Conservation (phyloP, 768 basidiomycete genomes). For the Trichaptum fuscoviolaceum region DNA sequence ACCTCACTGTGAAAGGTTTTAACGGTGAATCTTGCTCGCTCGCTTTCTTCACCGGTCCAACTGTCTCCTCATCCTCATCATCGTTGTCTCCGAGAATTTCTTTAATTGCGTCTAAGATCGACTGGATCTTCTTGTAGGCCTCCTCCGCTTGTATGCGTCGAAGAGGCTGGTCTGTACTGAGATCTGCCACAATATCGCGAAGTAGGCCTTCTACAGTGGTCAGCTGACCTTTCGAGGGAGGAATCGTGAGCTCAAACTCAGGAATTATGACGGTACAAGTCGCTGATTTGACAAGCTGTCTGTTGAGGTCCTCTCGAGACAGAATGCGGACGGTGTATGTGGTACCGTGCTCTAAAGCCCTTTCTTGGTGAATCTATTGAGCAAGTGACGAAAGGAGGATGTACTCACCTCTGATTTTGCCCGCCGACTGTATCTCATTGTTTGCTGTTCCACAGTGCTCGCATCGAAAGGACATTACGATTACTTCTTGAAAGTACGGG, state of each 20-base stretch:
- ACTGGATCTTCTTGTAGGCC: slow-evolving; percentile 68
- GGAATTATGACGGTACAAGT: slow-evolving; percentile 79
- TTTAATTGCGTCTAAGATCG: slow-evolving; percentile 60
- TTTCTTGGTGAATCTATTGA: not conserved
- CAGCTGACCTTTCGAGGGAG: slow-evolving; percentile 78
- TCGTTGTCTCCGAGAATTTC: slow-evolving; percentile 55
- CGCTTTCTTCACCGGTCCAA: slow-evolving; percentile 23
- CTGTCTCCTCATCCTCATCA: slow-evolving; percentile 19
- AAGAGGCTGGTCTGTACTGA: slow-evolving; percentile 76
- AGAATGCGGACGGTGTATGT: slow-evolving; percentile 78
- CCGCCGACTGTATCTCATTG: slow-evolving; percentile 93
- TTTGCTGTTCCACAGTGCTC: slow-evolving; percentile 86
- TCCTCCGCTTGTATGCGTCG: slow-evolving; percentile 74
- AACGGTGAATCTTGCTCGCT: slow-evolving; percentile 48
- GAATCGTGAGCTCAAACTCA: slow-evolving; percentile 88
- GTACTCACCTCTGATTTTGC: slow-evolving; percentile 70
- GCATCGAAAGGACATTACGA: slow-evolving; percentile 95
- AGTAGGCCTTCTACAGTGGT: slow-evolving; percentile 96
- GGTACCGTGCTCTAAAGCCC: slow-evolving; percentile 66
- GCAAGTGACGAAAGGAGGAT: not conserved
- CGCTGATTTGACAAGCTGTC: slow-evolving; percentile 88
- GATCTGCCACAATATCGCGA: slow-evolving; percentile 74
- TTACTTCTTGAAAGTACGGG: slow-evolving; percentile 91
- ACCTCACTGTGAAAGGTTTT: slow-evolving; percentile 68
- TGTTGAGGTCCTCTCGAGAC: slow-evolving; percentile 72